These are phyloP conservation scores for Colletotrichum abscissum DNA, from an alignment of 2,329 filamentous ascomycete genomes.

Conservation along the genomic window DNA sequence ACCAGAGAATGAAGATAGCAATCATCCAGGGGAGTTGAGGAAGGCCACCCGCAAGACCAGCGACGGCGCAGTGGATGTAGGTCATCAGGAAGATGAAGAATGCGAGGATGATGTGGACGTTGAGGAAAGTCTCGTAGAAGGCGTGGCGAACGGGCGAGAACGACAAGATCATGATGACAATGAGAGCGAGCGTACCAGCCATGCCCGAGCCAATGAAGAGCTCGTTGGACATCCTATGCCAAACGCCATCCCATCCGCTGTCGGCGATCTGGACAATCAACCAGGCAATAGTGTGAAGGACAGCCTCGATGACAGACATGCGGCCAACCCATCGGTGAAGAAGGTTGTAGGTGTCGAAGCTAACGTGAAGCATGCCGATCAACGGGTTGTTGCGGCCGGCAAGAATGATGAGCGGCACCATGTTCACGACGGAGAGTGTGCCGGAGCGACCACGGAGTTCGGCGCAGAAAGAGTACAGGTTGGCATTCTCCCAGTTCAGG, in stretches of 20 bases:
- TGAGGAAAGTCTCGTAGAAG: slow-evolving; percentile 97
- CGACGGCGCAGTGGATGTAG: slow-evolving; percentile 81
- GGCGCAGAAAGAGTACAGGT: slow-evolving; percentile 75
- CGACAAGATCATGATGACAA: slow-evolving; percentile 75
- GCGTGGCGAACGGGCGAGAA: slow-evolving; percentile 88
- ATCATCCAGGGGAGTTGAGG: slow-evolving; percentile 81
- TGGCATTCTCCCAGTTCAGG: slow-evolving; percentile 68
- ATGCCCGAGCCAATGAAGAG: slow-evolving; percentile 75
- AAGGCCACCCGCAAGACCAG: slow-evolving; percentile 72
- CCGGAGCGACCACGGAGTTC: slow-evolving; percentile 89
- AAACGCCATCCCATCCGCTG: slow-evolving; percentile 70
- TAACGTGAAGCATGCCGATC: slow-evolving; percentile 83
- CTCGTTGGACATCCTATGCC: slow-evolving; percentile 63
- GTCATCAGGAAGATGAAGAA: slow-evolving; percentile 75
- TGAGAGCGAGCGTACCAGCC: slow-evolving; percentile 69
- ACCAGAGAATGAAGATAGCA: slow-evolving; percentile 81
- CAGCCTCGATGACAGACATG: slow-evolving; percentile 74
- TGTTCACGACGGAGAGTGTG: slow-evolving; percentile 84
- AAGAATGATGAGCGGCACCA: slow-evolving; percentile 90
- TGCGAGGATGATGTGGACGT: slow-evolving; percentile 83
- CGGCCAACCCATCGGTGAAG: slow-evolving; percentile 80
- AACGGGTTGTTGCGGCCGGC: slow-evolving; percentile 94
- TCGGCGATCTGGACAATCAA: slow-evolving; percentile 76
- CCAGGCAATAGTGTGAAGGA: slow-evolving; percentile 81
- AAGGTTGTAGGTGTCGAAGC: slow-evolving; percentile 95